phyloP scores from a whole-genome alignment of 2,329 filamentous ascomycete species.

The Onygenales sp. region DNA sequence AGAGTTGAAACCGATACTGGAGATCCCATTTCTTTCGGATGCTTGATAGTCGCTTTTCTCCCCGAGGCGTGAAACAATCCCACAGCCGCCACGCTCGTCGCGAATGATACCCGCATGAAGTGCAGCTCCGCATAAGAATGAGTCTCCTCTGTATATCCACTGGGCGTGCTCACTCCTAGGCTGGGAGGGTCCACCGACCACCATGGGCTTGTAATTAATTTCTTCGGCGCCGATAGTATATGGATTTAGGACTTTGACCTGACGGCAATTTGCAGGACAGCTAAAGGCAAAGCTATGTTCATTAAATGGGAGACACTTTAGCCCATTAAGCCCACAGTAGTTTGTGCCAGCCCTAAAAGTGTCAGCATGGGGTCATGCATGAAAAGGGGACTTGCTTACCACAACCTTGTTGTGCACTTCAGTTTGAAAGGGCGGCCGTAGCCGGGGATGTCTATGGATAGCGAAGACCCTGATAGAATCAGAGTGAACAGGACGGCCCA shows the following conservation, averaged over 20 bases:
- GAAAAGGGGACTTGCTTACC: constrained; percentile 21
- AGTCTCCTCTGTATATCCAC: constrained; percentile 49
- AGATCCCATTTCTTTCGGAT: constrained; percentile 40
- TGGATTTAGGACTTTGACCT: constrained; percentile 42
- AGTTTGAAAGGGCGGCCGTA: constrained; percentile 38
- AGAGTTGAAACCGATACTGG: constrained; percentile 44
- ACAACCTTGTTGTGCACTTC: constrained; percentile 37
- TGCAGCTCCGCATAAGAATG: constrained; percentile 51
- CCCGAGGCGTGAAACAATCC: constrained; percentile 44
- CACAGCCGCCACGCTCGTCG: constrained; percentile 47
- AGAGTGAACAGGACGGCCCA: constrained; percentile 40
- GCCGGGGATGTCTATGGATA: constrained; percentile 29
- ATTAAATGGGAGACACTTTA: background rate
- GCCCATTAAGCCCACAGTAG: constrained; percentile 9
- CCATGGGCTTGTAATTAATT: constrained; percentile 45
- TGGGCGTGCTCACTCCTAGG: constrained; percentile 28
- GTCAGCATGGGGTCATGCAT: background rate
- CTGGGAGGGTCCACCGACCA: constrained; percentile 44
- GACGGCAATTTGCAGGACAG: constrained; percentile 49
- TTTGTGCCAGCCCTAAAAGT: constrained; percentile 17
- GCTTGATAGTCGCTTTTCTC: constrained; percentile 40
- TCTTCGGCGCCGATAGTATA: constrained; percentile 49
- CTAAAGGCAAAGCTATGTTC: constrained; percentile 39
- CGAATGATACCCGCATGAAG: constrained; percentile 51
- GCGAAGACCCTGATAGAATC: constrained; percentile 35